Evolutionary conservation across 805 yeast species (phyloP), one percentile per base, ranked within the genome.

Genomic region (Saturnispora sanitii): DNA sequence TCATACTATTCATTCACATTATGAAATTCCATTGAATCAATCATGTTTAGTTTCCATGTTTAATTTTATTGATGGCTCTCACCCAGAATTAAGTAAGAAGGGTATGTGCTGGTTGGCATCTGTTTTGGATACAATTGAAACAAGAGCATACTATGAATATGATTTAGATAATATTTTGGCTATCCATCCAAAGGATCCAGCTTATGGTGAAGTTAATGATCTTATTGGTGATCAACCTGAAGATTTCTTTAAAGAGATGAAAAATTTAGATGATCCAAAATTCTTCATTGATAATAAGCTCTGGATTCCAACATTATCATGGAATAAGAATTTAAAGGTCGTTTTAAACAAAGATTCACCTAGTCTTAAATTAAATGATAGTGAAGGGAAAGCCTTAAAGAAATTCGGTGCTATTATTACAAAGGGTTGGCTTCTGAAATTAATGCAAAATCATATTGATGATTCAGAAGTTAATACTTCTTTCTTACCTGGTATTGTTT

Each of bases 391-490:
- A 2, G 60, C 71, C 0, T 48, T 84, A 22, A 45, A 46, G 2
- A 48, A 51, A 0, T 62, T 82, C 41, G 76, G 81, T 4, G 35
- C 55, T 0, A 30, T 56, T 4, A 55, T 85, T 4, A 67, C 69
- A 4, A 71, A 68, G 44, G 71, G 71, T 0, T 82, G 90, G 86
- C 52, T 85, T n/a, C 47, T 52, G 3, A 59, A 58, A 12, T 64
- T 80, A 7, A 61, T 77, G 12, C 65, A 65, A 12, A 60, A 71
- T 38, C 67, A 81, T 60, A 63, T 77, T 25, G 70, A 79, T 46
- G 80, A 85, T 52, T 75, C 84, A 55, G 90, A 86, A 48, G 65
- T 75, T 0, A 75, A 70, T 27, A 75, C 82, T 17, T 73, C 73
- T 2, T 83, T 82, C 51, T 79, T 80, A 45, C 77, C 78, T 3